Evolutionary conservation across 495 filamentous ascomycete species (phyloP).

Genomic region (Aspergillus funiculosus): DNA sequence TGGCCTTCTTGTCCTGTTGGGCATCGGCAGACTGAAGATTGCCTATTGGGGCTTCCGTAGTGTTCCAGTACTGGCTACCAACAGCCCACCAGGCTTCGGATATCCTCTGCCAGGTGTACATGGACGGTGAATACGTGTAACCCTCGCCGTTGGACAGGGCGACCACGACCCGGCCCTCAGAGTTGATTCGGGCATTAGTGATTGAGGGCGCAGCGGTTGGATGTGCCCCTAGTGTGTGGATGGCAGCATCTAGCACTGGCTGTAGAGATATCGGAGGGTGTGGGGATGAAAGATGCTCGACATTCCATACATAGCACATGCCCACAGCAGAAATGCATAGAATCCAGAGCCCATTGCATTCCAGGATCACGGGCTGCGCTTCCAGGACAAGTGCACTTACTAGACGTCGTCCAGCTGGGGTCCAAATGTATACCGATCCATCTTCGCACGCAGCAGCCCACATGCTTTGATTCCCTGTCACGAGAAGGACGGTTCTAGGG

Average conservation of each 20-base stretch:
- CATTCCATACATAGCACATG: constrained; percentile 89
- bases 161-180: constrained; percentile 72
- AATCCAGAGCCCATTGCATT: constrained; percentile 82
- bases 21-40: constrained; percentile 65
- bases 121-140: constrained; percentile 71
- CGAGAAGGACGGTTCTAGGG: constrained; percentile 71
- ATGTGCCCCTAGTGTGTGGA: constrained; percentile 60
- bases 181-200: constrained; percentile 86
- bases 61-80: constrained; percentile 97
- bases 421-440: constrained; percentile 88
- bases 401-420: constrained; percentile 82
- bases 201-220: constrained; percentile 70
- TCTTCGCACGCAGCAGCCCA: constrained; percentile 94
- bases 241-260: constrained; percentile 82
- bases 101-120: constrained; percentile 91
- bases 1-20: constrained; percentile 46
- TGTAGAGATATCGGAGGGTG: constrained; percentile 88
- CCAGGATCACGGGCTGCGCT: constrained; percentile 87
- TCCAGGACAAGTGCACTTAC: constrained; percentile 81
- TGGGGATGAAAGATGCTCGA: constrained; percentile 73
- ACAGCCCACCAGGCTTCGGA: constrained; percentile 98
- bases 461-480: constrained; percentile 82
- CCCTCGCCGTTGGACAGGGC: constrained; percentile 91
- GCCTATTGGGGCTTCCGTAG: constrained; percentile 76
- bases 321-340: constrained; percentile 84